Percentiles rank a stretch among this genome's conserved stretches.
phyloP scores from a whole-genome alignment of 129 eudicot species.

The Arctium minus region DNA sequence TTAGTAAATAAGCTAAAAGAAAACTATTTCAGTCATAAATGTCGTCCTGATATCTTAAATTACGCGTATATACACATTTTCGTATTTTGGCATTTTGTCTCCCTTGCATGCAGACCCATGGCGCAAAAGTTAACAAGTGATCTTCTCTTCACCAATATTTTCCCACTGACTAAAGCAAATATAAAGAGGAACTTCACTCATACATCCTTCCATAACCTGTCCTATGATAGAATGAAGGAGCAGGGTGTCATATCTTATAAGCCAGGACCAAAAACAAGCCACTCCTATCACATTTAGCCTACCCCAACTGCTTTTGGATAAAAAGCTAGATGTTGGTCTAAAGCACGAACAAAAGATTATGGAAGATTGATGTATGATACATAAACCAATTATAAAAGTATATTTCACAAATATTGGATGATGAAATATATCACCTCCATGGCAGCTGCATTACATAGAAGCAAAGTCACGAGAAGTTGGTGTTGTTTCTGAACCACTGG shows the following conservation, averaged over 20 bases:
- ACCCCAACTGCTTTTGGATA: neutral
- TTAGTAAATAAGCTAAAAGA: too few species aligned
- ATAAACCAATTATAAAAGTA: neutral
- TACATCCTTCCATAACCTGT: neutral
- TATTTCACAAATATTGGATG: neutral
- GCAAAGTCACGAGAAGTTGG: slow-evolving; percentile 94
- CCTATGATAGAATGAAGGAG: neutral
- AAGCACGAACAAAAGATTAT: slow-evolving; percentile 36
- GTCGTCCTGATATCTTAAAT: neutral
- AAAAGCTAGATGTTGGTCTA: slow-evolving; percentile 66
- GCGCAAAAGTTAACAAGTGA: neutral
- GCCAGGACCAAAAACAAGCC: neutral
- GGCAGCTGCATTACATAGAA: slow-evolving; percentile 93
- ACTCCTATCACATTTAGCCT: neutral
- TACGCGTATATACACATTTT: too few species aligned
- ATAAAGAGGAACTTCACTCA: neutral
- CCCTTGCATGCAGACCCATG: neutral
- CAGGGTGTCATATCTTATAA: neutral
- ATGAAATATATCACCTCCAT: slow-evolving; percentile 73
- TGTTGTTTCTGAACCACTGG: slow-evolving; percentile 99
- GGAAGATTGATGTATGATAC: neutral
- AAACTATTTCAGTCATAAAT: too few species aligned
- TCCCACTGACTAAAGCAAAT: neutral
- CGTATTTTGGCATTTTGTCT: too few species aligned
- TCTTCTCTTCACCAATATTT: neutral